These are phyloP conservation scores for Arctium lappa DNA, from an alignment of 129 eudicot species.

Conservation along the genomic window DNA sequence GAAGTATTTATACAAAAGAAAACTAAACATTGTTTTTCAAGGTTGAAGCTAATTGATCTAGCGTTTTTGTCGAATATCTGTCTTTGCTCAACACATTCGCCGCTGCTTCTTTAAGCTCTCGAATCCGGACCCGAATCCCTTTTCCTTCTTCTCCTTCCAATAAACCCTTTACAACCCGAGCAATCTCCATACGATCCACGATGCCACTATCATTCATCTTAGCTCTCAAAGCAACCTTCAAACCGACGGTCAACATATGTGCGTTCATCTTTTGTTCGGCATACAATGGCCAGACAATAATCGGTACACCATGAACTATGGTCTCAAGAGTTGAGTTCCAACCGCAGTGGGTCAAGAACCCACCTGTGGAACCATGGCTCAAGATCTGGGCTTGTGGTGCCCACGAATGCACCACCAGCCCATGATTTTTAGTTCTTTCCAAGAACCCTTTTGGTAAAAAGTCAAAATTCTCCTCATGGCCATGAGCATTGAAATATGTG, in stretches of 20 bases:
- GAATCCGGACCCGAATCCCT: constrained; percentile 9
- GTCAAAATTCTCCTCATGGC: constrained; percentile 26
- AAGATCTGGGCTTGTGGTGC: constrained; percentile 56
- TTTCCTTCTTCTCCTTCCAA: constrained; percentile 49
- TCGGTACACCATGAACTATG: constrained; percentile 39
- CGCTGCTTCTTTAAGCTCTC: constrained; percentile 33
- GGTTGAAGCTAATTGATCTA: constrained; percentile 19
- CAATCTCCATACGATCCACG: constrained; percentile 24
- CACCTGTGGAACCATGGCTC: constrained; percentile 45
- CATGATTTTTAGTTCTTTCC: constrained; percentile 39
- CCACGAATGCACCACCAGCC: constrained; percentile 55
- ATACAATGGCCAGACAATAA: constrained; percentile 60
- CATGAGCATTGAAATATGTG: constrained; percentile 23
- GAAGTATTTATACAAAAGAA: not conserved
- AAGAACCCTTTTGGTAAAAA: constrained; percentile 50
- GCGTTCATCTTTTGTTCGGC: constrained; percentile 70
- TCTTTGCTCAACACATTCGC: constrained; percentile 15
- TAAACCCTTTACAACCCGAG: constrained; percentile 22
- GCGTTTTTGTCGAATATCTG: constrained; percentile 32
- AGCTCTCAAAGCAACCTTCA: constrained; percentile 40
- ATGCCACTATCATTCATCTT: constrained; percentile 22
- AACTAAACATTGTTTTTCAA: constrained; percentile 18
- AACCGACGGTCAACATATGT: constrained; percentile 31
- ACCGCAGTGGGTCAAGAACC: constrained; percentile 65
- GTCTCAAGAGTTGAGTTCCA: constrained; percentile 67